Percentiles rank a stretch among this genome's conserved stretches.
These are phyloP conservation scores for Kluyveromyces sp. DNA, from an alignment of 1,139 yeast genomes.

Conservation along the genomic window DNA sequence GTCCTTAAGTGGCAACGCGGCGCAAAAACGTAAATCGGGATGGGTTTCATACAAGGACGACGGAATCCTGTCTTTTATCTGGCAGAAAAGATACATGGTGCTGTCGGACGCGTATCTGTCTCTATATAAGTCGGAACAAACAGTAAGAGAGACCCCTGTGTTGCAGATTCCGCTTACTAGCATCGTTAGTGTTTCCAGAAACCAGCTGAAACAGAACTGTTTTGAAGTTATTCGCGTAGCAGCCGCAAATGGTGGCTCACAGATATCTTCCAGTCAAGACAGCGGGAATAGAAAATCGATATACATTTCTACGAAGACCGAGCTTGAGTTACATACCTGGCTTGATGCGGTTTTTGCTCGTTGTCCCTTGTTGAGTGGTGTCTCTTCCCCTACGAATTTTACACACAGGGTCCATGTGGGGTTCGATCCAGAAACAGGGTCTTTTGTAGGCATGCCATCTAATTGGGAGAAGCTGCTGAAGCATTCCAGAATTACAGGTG, in stretches of 20 bases:
- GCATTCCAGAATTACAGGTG: conserved; percentile 73
- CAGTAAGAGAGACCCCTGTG: conserved; percentile 38
- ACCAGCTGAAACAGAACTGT: conserved; percentile 62
- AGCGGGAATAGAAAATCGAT: conserved; percentile 48
- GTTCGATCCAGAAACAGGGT: conserved; percentile 64
- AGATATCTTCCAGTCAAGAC: conserved; percentile 27
- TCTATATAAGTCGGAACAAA: conserved; percentile 62
- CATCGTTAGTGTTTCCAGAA: conserved; percentile 51
- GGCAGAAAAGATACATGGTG: conserved; percentile 84
- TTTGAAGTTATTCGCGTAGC: conserved; percentile 64
- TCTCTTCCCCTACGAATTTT: conserved; percentile 72
- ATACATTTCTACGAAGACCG: conserved; percentile 67
- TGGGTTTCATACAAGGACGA: conserved; percentile 94
- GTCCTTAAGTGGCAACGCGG: conserved; percentile 20
- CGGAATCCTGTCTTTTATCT: conserved; percentile 75
- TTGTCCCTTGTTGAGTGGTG: conserved; percentile 74
- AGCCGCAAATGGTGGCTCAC: conserved; percentile 9
- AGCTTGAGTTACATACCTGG: conserved; percentile 84
- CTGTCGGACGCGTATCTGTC: conserved; percentile 69
- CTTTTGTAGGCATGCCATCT: conserved; percentile 70
- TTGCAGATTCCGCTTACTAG: conserved; percentile 49
- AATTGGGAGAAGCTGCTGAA: conserved; percentile 70
- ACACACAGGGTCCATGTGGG: conserved; percentile 66
- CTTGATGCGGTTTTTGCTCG: conserved; percentile 81
- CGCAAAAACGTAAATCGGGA: conserved; percentile 40